These are phyloP conservation scores for Neocucurbitaria cava DNA, from an alignment of 2,329 filamentous ascomycete genomes.

Conservation along the genomic window DNA sequence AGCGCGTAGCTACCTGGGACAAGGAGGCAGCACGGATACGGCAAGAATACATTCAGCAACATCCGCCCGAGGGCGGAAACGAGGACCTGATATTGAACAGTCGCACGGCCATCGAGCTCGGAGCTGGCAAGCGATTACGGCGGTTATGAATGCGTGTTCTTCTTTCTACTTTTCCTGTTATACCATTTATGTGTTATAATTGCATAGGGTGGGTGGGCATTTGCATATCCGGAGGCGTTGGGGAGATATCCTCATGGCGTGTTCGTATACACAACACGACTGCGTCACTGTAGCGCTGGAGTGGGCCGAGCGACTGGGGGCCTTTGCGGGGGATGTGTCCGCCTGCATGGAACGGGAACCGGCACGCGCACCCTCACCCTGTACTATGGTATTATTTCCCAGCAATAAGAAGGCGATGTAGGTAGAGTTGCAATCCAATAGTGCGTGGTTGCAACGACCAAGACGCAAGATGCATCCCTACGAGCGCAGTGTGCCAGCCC, in stretches of 20 bases:
- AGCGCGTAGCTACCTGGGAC: constrained; percentile 75
- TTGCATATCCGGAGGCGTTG: constrained; percentile 22
- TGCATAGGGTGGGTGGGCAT: constrained; percentile 34
- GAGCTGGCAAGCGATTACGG: constrained; percentile 43
- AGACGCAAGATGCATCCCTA: not conserved
- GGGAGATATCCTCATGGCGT: constrained; percentile 1
- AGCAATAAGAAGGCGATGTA: not conserved
- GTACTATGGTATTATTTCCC: not conserved
- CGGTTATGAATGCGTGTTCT: constrained; percentile 23
- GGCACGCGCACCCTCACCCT: not conserved
- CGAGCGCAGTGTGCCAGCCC: not conserved
- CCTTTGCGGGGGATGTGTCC: constrained; percentile 11
- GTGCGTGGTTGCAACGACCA: not conserved
- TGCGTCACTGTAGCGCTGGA: not conserved
- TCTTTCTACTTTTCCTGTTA: constrained; percentile 15
- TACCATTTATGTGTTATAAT: constrained; percentile 23
- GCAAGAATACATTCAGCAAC: constrained; percentile 50
- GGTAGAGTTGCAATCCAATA: not conserved
- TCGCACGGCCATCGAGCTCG: constrained; percentile 48
- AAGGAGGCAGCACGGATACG: constrained; percentile 62
- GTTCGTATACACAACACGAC: constrained; percentile 3
- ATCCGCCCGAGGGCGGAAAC: constrained; percentile 41
- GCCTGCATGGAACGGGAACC: constrained; percentile 4
- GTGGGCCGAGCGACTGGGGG: not conserved
- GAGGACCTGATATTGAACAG: constrained; percentile 42